These are phyloP conservation scores for Polytolypa hystricis DNA, from an alignment of 2,329 filamentous ascomycete species.

Conservation along the genomic window DNA sequence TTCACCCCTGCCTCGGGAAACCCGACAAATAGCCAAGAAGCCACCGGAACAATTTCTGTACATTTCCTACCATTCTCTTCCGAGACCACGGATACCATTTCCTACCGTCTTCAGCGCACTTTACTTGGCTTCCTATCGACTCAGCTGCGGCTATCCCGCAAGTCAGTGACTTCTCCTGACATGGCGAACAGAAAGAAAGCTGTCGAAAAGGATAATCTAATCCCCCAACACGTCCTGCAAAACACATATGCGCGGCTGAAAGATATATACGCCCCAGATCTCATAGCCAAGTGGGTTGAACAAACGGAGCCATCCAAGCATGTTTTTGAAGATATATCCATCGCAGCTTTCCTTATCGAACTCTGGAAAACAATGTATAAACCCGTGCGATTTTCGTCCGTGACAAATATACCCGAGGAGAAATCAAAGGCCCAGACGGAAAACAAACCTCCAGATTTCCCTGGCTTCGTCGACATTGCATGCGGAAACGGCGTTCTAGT, in stretches of 20 bases:
- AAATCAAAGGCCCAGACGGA: neutral
- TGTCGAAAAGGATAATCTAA: constrained; percentile 69
- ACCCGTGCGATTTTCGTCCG: no score
- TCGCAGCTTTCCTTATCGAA: constrained; percentile 86
- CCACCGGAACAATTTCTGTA: constrained; percentile 36
- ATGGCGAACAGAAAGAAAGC: constrained; percentile 54
- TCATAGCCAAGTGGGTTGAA: constrained; percentile 75
- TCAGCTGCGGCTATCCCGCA: constrained; percentile 25
- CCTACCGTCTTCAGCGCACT: constrained; percentile 27
- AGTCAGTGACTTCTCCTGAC: constrained; percentile 13
- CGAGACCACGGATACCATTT: constrained; percentile 22
- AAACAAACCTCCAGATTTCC: constrained; percentile 41
- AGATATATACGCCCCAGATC: constrained; percentile 57
- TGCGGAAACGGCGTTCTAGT: constrained; percentile 91
- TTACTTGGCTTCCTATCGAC: constrained; percentile 27
- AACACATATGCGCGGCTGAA: constrained; percentile 75
- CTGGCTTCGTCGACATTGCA: constrained; percentile 90
- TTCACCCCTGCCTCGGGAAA: constrained; percentile 18
- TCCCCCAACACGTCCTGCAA: constrained; percentile 68
- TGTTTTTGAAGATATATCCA: constrained; percentile 86
- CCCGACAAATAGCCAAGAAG: constrained; percentile 16
- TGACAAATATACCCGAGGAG: constrained; percentile 14
- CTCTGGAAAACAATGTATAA: constrained; percentile 85
- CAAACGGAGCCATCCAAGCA: constrained; percentile 80
- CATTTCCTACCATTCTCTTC: constrained; percentile 40